phyloP scores from a whole-genome alignment of 2,329 filamentous ascomycete genomes.

The Ascocoryne sarcoides region DNA sequence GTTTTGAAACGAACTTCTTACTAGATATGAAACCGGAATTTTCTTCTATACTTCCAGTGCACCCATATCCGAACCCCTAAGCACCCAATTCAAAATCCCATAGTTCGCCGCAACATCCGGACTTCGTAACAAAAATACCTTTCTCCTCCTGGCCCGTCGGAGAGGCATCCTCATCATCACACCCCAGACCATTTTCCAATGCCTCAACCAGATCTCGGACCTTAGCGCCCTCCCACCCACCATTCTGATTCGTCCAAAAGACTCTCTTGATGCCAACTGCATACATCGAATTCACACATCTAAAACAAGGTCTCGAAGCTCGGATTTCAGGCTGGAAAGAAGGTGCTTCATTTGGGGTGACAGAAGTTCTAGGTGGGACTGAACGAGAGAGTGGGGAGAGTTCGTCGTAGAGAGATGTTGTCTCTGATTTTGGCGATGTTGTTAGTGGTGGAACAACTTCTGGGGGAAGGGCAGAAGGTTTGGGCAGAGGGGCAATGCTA shows the following conservation, averaged over 20 bases:
- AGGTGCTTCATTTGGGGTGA: background rate
- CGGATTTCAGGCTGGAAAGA: slow-evolving; percentile 11
- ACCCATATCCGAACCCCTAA: no score
- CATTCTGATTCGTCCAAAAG: slow-evolving; percentile 42
- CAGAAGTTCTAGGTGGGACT: slow-evolving; percentile 1
- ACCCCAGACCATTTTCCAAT: slow-evolving; percentile 30
- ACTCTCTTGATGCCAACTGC: slow-evolving; percentile 42
- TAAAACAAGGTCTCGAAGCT: slow-evolving; percentile 41
- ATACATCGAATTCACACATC: slow-evolving; percentile 43
- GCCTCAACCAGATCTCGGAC: slow-evolving; percentile 39
- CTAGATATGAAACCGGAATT: no score
- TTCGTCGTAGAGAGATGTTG: slow-evolving; percentile 40
- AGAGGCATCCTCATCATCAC: no score
- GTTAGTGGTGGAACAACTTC: background rate
- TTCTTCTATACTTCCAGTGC: no score
- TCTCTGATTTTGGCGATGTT: slow-evolving; percentile 2
- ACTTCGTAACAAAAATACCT: slow-evolving; percentile 42
- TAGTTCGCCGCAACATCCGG: no score
- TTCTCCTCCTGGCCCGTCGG: slow-evolving; percentile 18
- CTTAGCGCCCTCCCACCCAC: slow-evolving; percentile 42
- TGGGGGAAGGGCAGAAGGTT: background rate
- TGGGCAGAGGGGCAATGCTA: slow-evolving; percentile 2
- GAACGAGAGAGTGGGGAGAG: slow-evolving; percentile 25
- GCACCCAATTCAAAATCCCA: no score
- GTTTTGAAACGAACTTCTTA: no score